Percentiles rank a stretch among this genome's conserved stretches.
Evolutionary conservation across 345 rosid species (phyloP).

Genomic region (Gossypium sturtianum): DNA sequence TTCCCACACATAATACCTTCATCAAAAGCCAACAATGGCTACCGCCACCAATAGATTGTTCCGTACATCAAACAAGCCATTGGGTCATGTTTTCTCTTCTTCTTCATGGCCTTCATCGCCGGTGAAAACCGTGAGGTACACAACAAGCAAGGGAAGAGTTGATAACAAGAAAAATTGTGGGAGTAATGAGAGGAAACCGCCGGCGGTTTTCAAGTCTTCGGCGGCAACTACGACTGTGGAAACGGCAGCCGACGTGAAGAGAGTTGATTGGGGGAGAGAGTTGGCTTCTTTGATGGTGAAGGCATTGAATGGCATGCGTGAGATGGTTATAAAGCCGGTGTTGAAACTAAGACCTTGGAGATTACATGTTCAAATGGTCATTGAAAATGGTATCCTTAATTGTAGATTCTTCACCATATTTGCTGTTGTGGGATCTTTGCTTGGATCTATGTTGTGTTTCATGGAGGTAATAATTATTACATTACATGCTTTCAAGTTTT

Average conservation of each 20-base stretch:
- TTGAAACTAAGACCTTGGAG: slow-evolving; percentile 24
- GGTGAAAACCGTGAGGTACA: slow-evolving; percentile 15
- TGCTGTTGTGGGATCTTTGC: slow-evolving; percentile 62
- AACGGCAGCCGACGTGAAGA: not conserved
- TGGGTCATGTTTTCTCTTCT: slow-evolving; percentile 11
- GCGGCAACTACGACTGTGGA: not conserved
- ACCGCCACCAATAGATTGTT: slow-evolving; percentile 37
- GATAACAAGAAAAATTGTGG: slow-evolving; percentile 15
- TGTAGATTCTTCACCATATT: slow-evolving; percentile 65
- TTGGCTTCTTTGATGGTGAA: slow-evolving; percentile 19
- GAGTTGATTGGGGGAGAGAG: slow-evolving; percentile 19
- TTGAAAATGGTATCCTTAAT: slow-evolving; percentile 48
- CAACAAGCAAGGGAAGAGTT: slow-evolving; percentile 7
- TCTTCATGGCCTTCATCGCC: slow-evolving; percentile 18
- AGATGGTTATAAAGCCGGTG: slow-evolving; percentile 16
- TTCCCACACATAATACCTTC: no score
- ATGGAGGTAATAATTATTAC: not conserved
- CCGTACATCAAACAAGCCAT: slow-evolving; percentile 17
- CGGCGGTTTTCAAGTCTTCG: slow-evolving; percentile 25
- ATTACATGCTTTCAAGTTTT: not conserved
- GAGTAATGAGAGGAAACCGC: slow-evolving; percentile 25
- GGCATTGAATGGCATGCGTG: slow-evolving; percentile 13
- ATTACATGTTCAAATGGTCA: slow-evolving; percentile 31
- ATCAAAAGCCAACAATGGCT: slow-evolving; percentile 20
- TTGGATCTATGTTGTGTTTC: slow-evolving; percentile 64